These are phyloP conservation scores for Lasiosphaeria hispida DNA, from an alignment of 495 filamentous ascomycete genomes.

Conservation along the genomic window DNA sequence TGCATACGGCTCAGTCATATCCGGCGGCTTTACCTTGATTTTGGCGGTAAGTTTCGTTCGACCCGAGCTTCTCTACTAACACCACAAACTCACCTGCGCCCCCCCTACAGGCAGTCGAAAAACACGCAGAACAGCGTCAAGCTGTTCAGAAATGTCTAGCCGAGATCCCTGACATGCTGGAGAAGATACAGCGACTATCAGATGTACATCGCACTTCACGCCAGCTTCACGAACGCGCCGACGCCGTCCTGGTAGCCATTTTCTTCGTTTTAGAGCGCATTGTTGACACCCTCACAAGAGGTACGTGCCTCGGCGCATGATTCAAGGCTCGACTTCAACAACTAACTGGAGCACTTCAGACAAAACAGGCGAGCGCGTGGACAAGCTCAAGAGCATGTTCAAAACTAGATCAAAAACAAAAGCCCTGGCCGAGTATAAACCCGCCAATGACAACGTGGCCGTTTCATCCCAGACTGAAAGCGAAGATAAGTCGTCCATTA, in stretches of 20 bases:
- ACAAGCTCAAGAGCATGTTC: neutral
- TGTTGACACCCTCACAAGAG: conserved; percentile 14
- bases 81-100: neutral
- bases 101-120: conserved; percentile 9
- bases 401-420: neutral
- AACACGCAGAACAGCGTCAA: conserved; percentile 12
- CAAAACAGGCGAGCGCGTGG: neutral
- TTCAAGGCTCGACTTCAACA: neutral
- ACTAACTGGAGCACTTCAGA: neutral
- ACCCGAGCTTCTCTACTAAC: neutral
- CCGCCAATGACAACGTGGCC: neutral
- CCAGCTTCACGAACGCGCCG: conserved; percentile 1
- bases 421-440: neutral
- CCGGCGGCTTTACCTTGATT: conserved; percentile 19
- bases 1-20: conserved; percentile 20
- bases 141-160: conserved; percentile 13
- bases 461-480: too few species aligned
- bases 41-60: conserved; percentile 8
- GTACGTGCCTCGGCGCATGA: neutral
- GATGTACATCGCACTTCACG: conserved; percentile 5
- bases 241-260: conserved; percentile 17
- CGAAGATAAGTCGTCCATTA: neutral
- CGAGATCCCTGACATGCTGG: conserved; percentile 15
- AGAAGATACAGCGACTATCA: conserved; percentile 9
- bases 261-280: conserved; percentile 20